Percentiles rank a stretch among this genome's conserved stretches.
These are phyloP conservation scores for Verticillium zaregamsianum DNA, from an alignment of 2,329 filamentous ascomycete genomes.

Conservation along the genomic window DNA sequence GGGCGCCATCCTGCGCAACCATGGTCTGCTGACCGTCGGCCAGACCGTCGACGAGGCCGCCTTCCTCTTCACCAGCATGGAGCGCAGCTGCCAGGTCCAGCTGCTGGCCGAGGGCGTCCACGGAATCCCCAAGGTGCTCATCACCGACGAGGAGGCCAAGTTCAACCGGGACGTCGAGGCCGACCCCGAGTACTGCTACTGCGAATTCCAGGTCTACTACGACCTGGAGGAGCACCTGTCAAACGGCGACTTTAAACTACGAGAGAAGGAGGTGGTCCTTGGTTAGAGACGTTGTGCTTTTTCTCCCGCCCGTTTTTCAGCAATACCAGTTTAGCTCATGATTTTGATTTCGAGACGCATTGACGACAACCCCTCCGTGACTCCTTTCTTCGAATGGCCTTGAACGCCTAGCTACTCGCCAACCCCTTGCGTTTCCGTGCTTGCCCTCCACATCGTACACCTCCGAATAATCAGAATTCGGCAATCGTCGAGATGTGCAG, in stretches of 20 bases:
- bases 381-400: too few relatives aligned
- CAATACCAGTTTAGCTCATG: background rate
- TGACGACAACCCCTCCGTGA: background rate
- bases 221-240: constrained; percentile 11
- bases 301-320: background rate
- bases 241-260: background rate
- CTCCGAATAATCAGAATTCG: background rate
- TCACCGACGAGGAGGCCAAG: constrained; percentile 37
- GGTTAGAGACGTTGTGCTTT: background rate
- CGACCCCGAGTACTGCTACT: constrained; percentile 15
- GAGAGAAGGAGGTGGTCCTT: background rate
- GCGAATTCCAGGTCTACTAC: constrained; percentile 15
- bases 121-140: constrained; percentile 28
- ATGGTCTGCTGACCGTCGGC: constrained; percentile 67
- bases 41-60: constrained; percentile 69
- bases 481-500: constrained; percentile 35
- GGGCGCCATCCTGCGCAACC: constrained; percentile 64
- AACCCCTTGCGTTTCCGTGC: too few relatives aligned
- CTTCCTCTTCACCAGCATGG: constrained; percentile 63
- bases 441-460: background rate
- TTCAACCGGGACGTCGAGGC: constrained; percentile 20
- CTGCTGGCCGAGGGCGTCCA: constrained; percentile 53
- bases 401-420: too few relatives aligned
- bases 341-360: background rate
- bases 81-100: constrained; percentile 64